A percentile compares a stretch with the other conserved stretches of the same genome.
Conservation (phyloP, 768 basidiomycete genomes). For the Cystobasidium tubakii region DNA sequence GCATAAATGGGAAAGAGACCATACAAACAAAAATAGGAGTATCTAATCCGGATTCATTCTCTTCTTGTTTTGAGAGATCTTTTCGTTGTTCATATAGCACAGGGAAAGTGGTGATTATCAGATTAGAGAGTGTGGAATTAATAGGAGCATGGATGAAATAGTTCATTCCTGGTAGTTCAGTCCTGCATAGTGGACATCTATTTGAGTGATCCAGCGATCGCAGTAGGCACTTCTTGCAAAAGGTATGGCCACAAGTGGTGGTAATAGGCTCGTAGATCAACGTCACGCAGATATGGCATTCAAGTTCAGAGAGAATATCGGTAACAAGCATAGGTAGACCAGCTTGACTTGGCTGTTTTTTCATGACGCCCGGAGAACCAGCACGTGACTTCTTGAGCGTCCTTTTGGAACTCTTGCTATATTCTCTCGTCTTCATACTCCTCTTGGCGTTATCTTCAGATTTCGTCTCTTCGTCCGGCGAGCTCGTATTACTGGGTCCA, state of each 20-base stretch:
- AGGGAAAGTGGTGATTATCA: constrained; percentile 64
- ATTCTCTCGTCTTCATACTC: neutral
- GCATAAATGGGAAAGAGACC: constrained; percentile 83
- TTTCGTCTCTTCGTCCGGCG: constrained; percentile 3
- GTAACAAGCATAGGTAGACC: constrained; percentile 46
- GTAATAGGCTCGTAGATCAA: constrained; percentile 80
- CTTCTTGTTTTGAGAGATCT: constrained; percentile 64
- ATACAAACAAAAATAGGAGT: constrained; percentile 88
- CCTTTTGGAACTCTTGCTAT: neutral
- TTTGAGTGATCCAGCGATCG: constrained; percentile 79
- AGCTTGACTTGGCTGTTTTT: neutral
- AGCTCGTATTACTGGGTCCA: constrained; percentile 6
- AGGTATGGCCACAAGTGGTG: constrained; percentile 93
- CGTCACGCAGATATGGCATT: constrained; percentile 85
- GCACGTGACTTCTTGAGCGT: neutral
- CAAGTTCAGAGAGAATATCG: constrained; percentile 60
- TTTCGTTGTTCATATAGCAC: constrained; percentile 61
- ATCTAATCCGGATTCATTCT: constrained; percentile 69
- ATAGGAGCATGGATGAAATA: constrained; percentile 34
- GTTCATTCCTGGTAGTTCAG: constrained; percentile 61
- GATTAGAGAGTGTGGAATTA: constrained; percentile 49
- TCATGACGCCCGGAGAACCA: constrained; percentile 4
- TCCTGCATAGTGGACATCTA: constrained; percentile 79
- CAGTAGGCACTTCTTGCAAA: constrained; percentile 80
- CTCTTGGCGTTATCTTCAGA: constrained; percentile 38